Evolutionary conservation across 345 rosid genomes (phyloP), one percentile per base, ranked within the genome.

Genomic region (Durio zibethinus): DNA sequence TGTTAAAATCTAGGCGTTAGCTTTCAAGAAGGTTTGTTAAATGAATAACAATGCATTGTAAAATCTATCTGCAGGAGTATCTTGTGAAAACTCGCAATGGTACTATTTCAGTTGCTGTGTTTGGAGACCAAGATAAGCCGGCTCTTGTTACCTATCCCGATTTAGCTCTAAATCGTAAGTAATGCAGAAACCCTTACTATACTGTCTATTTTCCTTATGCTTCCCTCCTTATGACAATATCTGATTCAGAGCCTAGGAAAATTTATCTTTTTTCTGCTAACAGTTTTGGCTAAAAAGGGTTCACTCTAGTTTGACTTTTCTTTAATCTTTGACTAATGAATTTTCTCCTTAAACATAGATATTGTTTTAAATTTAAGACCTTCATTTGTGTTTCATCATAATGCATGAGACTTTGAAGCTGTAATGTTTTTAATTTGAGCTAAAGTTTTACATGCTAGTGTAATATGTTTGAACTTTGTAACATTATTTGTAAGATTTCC

Each of bases 71-170:
- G 85, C 87, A 93, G 98, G 99, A 93, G 78, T 88, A 89, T 79
- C 78, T 88, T 43, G 80, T 94, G 48, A 89, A 81, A 84, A 93
- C 98, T 82, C 84, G 78, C 71, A 72, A 67, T 78, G 99, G 99
- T 45, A 75, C 80, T 0, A 84, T 94, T 48, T 93, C 90, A 45
- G 99, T 94, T 85, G 80, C 97, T 27, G 97, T 94, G 75, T 88
- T 84, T 78, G 99, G 99, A 76, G 98, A 95, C 83, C 93, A 84
- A 63, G 99, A 95, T 85, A 95, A 93, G 89, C 98, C 96, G 25
- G 99, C 98, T 75, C 95, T 95, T 60, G 76, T 95, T 59, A 93
- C 99, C 5, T 95, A 90, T 85, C 99, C 99, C 53, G 98, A 95
- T 91, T 82, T 95, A 71, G 99, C 91, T 79, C 78, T 95, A 50